Evolutionary conservation across 1,139 yeast genomes (phyloP), one percentile per base, ranked within the genome.

Genomic region (Pichia sp.): DNA sequence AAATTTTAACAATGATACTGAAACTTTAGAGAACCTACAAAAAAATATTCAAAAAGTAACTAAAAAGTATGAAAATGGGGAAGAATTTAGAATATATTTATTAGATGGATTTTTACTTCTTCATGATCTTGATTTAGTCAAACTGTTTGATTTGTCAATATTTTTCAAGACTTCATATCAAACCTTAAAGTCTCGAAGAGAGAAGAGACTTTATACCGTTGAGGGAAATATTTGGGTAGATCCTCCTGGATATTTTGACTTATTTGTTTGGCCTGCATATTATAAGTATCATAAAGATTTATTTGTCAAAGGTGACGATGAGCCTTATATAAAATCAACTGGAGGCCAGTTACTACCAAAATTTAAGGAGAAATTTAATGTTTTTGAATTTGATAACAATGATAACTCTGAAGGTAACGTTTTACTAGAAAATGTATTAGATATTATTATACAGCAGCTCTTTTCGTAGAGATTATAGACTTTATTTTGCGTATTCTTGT

Each of bases 21-120:
- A 30, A 22, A 30, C 45, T 7, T 16, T 37, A 8, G 26, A 30
- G 8, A 24, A 35, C 12, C 25, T 48, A 26, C n/a, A 30, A 6
- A 4, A 2, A 8, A 12, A 32, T 16, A 29, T 34, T 3, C 6
- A 29, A 11, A 20, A 28, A 5, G 10, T 6, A 6, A 8, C 28
- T 16, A 7, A n/a, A n/a, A n/a, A n/a, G n/a, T n/a, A n/a, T n/a
- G n/a, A 42, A 16, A 25, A 40, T 3, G 5, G 26, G 22, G 20
- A 27, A 9, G 26, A 30, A 4, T 32, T 22, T 16, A 60, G 58
- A 48, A 53, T 84, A 4, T 76, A 84, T 1, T 59, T 92, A 23
- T 78, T 92, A 3, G 98, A 92, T 60, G 98, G 98, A 0, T 87
- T 92, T 57, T 77, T 92, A 82, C 67, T 92, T 32, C 87, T 71